Base-by-base conservation (phyloP, 441 rosid species). In the Pelargonium myrrhifolium region DNA sequence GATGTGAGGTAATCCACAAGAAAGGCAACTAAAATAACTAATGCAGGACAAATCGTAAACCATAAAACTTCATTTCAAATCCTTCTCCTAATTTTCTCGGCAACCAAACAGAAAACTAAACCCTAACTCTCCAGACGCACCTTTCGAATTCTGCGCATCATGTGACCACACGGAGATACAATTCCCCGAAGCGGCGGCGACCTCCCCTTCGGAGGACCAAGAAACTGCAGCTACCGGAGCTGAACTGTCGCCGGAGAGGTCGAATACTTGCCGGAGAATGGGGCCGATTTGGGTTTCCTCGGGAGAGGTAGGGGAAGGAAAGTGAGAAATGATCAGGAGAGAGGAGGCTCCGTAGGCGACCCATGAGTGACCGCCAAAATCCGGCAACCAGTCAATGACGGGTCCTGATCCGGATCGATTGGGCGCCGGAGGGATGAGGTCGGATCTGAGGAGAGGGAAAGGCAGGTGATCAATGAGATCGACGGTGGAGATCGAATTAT, bases 281-380 rank as follows among this genome's bases (percentile, higher is more conserved):
- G 99, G 89, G 35, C 87, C 96, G 72, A 82, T 73, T 18, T 76
- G 67, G 67, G 76, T 26, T 69, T 93, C 89, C 20, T 85, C 83
- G 67, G 72, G 75, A 72, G 87, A 89, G 68, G 86, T 86, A 55
- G 97, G 91, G 14, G 96, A 89, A 73, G 99, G 97, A 35, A 93
- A 76, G 82, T 93, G 99, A 47, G 97, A 86, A 76, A 93, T 83
- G 61, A 89, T 90, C 12, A 91, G 78, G 66, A 93, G 92, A 68
- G 97, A 84, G 72, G 97, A 93, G 12, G 97, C 97, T 22, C 95
- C 96, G 72, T 88, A 93, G 11, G 96, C 96, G 49, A 88, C 84
- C 97, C 99, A 93, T 82, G 99, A 84, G 88, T 87, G 80, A 70
- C 97, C 95, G 39, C 83, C 80, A 67, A 87, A 87, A 70, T 89